phyloP scores from a whole-genome alignment of 1,284 basidiomycete species.

The Microbotryomycetes sp. region DNA sequence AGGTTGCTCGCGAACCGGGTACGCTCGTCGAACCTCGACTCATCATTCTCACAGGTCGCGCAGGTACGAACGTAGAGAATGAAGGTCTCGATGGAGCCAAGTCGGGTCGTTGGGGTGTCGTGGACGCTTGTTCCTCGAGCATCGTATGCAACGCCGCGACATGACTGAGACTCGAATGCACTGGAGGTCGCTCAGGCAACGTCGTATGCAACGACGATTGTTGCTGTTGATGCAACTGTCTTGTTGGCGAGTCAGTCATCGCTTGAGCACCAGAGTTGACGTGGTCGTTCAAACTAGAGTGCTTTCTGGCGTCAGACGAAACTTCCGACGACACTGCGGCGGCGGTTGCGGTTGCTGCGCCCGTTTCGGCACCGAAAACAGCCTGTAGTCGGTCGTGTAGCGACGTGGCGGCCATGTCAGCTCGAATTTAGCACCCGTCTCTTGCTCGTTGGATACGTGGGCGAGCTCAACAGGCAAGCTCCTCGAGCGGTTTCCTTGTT shows the following conservation, averaged over 20 bases:
- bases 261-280: no score
- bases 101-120: background rate
- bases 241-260: background rate
- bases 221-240: background rate
- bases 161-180: background rate
- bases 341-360: background rate
- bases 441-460: no score
- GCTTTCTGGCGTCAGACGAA: no score
- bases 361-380: background rate
- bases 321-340: no score
- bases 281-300: no score
- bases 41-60: background rate
- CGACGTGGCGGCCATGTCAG: background rate
- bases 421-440: no score
- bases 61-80: background rate
- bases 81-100: background rate
- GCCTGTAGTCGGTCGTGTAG: background rate
- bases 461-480: no score
- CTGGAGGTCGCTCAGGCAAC: background rate
- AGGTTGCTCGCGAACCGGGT: background rate
- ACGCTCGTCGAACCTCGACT: background rate
- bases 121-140: background rate
- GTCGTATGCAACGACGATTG: background rate
- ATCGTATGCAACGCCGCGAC: background rate
- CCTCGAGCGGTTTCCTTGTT: no score